Percentiles rank a stretch among this genome's conserved stretches.
Conservation (phyloP, 495 filamentous ascomycete species). For the Niebla homalea region DNA sequence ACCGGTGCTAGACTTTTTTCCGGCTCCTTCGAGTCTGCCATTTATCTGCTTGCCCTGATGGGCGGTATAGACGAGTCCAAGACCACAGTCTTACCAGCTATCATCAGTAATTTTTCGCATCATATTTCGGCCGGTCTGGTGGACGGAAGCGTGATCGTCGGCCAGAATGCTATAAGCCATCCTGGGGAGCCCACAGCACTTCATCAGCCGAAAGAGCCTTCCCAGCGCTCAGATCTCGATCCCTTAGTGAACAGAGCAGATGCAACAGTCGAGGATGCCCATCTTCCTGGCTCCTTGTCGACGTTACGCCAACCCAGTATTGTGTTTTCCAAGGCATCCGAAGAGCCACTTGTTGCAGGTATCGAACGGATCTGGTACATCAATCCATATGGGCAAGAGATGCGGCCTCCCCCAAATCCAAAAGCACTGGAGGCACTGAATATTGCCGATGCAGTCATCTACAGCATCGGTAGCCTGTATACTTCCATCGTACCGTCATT, state of each 20-base stretch:
- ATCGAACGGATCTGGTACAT: slow-evolving; percentile 92
- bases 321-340: slow-evolving; percentile 57
- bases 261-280: slow-evolving; percentile 58
- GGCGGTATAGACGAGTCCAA: slow-evolving; percentile 56
- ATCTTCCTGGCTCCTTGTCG: slow-evolving; percentile 72
- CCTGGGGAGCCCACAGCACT: slow-evolving; percentile 48
- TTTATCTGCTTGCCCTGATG: slow-evolving; percentile 70
- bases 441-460: slow-evolving; percentile 55
- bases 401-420: slow-evolving; percentile 66
- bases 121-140: slow-evolving; percentile 77
- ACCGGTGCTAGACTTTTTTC: slow-evolving; percentile 73
- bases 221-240: slow-evolving; percentile 46
- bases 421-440: slow-evolving; percentile 56
- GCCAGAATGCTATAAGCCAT: slow-evolving; percentile 87
- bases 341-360: slow-evolving; percentile 57
- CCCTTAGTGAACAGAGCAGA: not conserved
- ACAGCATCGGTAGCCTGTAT: slow-evolving; percentile 83
- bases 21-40: slow-evolving; percentile 67
- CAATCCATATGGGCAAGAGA: slow-evolving; percentile 89
- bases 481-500: slow-evolving; percentile 66
- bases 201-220: slow-evolving; percentile 45
- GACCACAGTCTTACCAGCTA: slow-evolving; percentile 71
- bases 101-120: slow-evolving; percentile 86
- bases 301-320: slow-evolving; percentile 69
- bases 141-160: slow-evolving; percentile 68